Conservation (phyloP, 495 filamentous ascomycete genomes). For the Rostrohypoxylon terebratum region DNA sequence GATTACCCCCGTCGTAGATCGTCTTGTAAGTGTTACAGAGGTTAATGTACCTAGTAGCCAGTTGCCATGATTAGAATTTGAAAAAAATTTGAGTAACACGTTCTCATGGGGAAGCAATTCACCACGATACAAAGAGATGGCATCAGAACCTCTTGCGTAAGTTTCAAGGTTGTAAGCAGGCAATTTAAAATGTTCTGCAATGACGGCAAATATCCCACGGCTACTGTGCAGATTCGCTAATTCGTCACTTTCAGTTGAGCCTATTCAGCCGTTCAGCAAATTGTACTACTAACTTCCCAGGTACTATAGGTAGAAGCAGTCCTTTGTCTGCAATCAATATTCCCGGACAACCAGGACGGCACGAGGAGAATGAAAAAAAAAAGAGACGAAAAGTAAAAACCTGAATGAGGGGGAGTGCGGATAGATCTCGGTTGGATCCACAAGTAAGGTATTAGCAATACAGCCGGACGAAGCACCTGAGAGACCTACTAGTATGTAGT, state of each 20-base stretch:
- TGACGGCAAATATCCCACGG: slow-evolving; percentile 34
- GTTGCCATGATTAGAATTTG: slow-evolving; percentile 4
- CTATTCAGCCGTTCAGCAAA: slow-evolving; percentile 29
- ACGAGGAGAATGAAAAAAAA: slow-evolving; percentile 25
- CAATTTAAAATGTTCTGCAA: slow-evolving; percentile 25
- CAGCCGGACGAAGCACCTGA: slow-evolving; percentile 31
- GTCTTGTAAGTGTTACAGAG: background rate
- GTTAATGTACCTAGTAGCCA: background rate
- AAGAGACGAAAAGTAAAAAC: slow-evolving; percentile 4
- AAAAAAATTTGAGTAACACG: background rate
- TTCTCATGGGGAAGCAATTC: slow-evolving; percentile 23
- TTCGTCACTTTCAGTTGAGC: slow-evolving; percentile 38
- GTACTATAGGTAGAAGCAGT: background rate
- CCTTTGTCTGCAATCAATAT: slow-evolving; percentile 30
- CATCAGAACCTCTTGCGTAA: slow-evolving; percentile 27
- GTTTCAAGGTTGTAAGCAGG: slow-evolving; percentile 8
- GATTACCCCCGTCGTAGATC: slow-evolving; percentile 17
- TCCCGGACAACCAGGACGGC: slow-evolving; percentile 33
- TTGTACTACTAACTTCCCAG: background rate
- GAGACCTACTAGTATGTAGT: too few species aligned
- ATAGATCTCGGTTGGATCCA: slow-evolving; percentile 36
- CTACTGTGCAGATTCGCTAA: slow-evolving; percentile 21
- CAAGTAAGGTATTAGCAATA: slow-evolving; percentile 43
- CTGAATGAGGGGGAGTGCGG: slow-evolving; percentile 31
- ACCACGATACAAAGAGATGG: slow-evolving; percentile 31